Base-by-base conservation (phyloP, 116 monocot species). In the Phalaenopsis hybrid region DNA sequence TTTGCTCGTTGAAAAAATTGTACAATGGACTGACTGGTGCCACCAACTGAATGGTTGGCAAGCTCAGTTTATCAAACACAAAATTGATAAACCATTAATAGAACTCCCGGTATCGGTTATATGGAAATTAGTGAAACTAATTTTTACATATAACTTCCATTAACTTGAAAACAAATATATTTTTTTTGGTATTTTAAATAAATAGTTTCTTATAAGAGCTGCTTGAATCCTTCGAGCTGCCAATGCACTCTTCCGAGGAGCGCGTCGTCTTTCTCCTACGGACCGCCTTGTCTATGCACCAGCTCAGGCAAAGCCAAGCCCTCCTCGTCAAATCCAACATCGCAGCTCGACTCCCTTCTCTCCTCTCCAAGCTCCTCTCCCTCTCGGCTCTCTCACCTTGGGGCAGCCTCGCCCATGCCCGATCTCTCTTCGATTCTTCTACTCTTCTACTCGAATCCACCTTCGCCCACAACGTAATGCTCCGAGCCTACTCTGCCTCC, bases 361-460 rank as follows among this genome's bases (percentile, higher is more conserved):
- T 87, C 73, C 51, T 75, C 61, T 41, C 82, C 63, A 84, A 79
- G 75, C 83, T 88, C 76, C 58, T 88, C 57, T 44, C 86, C 41
- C 84, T 82, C 82, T 77, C 82, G 6, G 80, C 86, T 16, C 80
- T 84, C 80, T 80, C 86, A 37, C 77, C 72, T 6, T 86, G 82
- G 82, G 87, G 88, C 74, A 76, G 81, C 57, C 88, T 88, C 79
- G 7, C 31, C 46, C 75, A 88, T 44, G 83, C 88, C 43, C 85
- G 83, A 74, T 75, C 81, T 18, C 86, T 88, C 58, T 81, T 88
- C 81, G 52, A 63, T 68, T 75, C 82, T 57, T 55, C 77, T 7
- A 1, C 44, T 5, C 18, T 20, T 16, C 74, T 46, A 8, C 74
- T 69, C 46, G 65, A 48, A 10, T 65, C 80, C 43, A 50, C 78